phyloP scores from a whole-genome alignment of 2,329 filamentous ascomycete genomes.

The Sordariomycetes sp. region DNA sequence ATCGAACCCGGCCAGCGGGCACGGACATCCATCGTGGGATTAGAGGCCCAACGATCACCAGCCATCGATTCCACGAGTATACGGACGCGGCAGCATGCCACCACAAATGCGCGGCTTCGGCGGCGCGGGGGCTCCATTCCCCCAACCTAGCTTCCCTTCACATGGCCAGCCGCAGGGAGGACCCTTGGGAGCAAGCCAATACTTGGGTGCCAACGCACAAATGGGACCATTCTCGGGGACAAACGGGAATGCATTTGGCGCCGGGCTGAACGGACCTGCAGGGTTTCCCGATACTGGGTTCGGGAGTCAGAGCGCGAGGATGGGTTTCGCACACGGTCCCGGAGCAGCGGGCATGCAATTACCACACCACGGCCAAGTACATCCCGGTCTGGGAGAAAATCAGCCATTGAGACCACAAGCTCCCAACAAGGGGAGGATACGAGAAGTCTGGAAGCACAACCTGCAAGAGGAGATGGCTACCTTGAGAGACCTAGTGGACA shows the following conservation, averaged over 20 bases:
- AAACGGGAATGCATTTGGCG: slow-evolving; percentile 46
- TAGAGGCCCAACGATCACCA: too few species aligned
- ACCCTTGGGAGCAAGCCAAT: slow-evolving; percentile 58
- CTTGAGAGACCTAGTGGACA: slow-evolving; percentile 74
- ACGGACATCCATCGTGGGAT: too few species aligned
- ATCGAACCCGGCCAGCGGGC: too few species aligned
- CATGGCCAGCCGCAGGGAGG: slow-evolving; percentile 40
- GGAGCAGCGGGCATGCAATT: slow-evolving; percentile 50
- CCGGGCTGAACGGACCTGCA: slow-evolving; percentile 45
- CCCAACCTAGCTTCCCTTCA: slow-evolving; percentile 41
- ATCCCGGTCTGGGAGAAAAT: slow-evolving; percentile 32
- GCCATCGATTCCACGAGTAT: too few species aligned
- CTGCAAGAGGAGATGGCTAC: slow-evolving; percentile 83
- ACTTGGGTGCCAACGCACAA: slow-evolving; percentile 59
- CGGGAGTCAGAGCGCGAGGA: slow-evolving; percentile 77
- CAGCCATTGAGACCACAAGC: slow-evolving; percentile 28
- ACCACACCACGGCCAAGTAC: slow-evolving; percentile 43
- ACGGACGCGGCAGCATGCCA: slow-evolving; percentile 16
- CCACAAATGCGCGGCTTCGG: slow-evolving; percentile 28
- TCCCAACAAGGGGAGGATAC: slow-evolving; percentile 70
- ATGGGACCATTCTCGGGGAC: slow-evolving; percentile 56
- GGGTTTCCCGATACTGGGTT: slow-evolving; percentile 62
- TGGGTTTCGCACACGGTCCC: slow-evolving; percentile 65
- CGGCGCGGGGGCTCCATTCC: slow-evolving; percentile 29
- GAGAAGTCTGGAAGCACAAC: slow-evolving; percentile 93